phyloP scores from a whole-genome alignment of 768 basidiomycete genomes.

The Auriculariales sp. region DNA sequence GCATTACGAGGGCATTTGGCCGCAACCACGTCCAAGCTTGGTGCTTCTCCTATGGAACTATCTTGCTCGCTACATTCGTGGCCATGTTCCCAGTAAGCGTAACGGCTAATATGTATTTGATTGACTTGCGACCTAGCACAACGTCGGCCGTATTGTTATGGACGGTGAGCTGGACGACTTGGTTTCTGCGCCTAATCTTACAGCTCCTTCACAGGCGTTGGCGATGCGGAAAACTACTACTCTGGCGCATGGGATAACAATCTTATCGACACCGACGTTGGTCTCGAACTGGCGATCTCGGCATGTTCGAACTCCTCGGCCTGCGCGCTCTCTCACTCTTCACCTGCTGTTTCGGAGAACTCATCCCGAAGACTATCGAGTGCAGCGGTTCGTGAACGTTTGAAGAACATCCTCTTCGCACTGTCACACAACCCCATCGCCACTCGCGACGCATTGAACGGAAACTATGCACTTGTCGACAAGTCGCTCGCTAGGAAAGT shows the following conservation, averaged over 20 bases:
- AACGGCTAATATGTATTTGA: background rate
- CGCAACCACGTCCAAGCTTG: background rate
- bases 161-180: background rate
- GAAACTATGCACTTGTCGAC: background rate
- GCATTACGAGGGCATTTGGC: conserved; percentile 2
- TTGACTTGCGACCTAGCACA: background rate
- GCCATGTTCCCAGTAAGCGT: conserved; percentile 1
- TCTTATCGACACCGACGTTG: background rate
- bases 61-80: background rate
- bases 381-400: background rate
- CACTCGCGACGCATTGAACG: no score
- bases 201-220: background rate
- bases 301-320: background rate
- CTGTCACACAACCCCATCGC: background rate
- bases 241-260: conserved; percentile 1
- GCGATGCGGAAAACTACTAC: conserved; percentile 4
- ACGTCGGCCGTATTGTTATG: conserved; percentile 2
- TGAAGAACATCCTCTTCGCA: background rate
- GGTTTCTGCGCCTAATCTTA: background rate
- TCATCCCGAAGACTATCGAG: background rate
- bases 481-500: background rate
- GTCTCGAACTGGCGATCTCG: background rate
- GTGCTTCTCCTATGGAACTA: conserved; percentile 1
- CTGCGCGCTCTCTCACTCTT: background rate
- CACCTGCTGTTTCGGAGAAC: background rate